phyloP scores from a whole-genome alignment of 257 asterid species.

The Gardenia jasminoides region DNA sequence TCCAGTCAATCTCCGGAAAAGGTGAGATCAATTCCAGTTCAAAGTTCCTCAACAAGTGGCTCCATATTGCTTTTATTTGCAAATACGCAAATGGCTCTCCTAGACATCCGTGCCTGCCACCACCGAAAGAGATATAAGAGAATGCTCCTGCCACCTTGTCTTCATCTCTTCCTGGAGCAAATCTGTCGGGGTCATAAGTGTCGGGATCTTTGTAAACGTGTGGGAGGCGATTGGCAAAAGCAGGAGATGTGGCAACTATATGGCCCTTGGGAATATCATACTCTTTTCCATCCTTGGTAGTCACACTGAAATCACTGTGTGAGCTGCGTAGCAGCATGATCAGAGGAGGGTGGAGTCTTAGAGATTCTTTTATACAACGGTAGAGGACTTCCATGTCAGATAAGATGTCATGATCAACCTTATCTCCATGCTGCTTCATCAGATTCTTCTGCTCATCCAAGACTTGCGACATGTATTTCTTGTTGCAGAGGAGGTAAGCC shows the following conservation, averaged over 20 bases:
- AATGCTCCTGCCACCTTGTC: conserved; percentile 90
- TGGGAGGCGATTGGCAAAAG: conserved; percentile 42
- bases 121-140: conserved; percentile 90
- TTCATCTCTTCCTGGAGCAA: conserved; percentile 81
- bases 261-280: conserved; percentile 60
- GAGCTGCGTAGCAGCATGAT: conserved; percentile 89
- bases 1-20: conserved; percentile 60
- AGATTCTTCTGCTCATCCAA: conserved; percentile 71
- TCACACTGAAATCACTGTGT: conserved; percentile 75
- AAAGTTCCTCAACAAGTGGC: conserved; percentile 86
- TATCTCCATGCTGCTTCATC: conserved; percentile 58
- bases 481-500: conserved; percentile 80
- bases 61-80: conserved; percentile 94
- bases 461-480: conserved; percentile 70
- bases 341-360: conserved; percentile 93
- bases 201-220: conserved; percentile 75
- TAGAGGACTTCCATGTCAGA: conserved; percentile 88
- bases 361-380: conserved; percentile 85
- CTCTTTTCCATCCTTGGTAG: conserved; percentile 68
- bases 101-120: conserved; percentile 93
- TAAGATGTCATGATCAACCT: conserved; percentile 76
- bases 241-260: conserved; percentile 37
- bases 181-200: conserved; percentile 80
- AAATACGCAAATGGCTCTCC: conserved; percentile 97
- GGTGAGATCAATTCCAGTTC: conserved; percentile 55